Conservation (phyloP, 345 rosid genomes). For the Dovyalis caffra region DNA sequence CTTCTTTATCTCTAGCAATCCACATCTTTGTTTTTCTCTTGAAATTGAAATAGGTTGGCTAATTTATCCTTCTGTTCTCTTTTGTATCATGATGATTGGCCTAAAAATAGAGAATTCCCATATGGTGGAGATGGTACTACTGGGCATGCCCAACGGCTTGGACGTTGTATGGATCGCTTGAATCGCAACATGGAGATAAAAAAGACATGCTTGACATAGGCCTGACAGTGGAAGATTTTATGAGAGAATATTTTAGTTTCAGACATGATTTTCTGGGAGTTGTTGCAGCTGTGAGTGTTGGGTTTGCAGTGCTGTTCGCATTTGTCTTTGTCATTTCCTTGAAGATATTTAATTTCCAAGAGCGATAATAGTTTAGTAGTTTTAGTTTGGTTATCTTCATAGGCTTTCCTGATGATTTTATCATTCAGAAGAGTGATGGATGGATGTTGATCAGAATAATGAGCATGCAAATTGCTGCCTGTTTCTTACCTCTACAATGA, state of each 20-base stretch:
- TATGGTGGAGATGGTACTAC: slow-evolving; percentile 32
- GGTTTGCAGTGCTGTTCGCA: neutral
- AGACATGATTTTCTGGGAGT: slow-evolving; percentile 25
- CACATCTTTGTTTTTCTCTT: no score
- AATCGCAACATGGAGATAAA: slow-evolving; percentile 13
- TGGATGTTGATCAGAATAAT: no score
- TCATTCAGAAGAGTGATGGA: no score
- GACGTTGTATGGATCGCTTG: slow-evolving; percentile 23
- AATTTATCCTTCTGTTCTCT: neutral
- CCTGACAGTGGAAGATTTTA: neutral
- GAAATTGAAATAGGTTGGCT: no score
- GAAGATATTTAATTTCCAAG: slow-evolving; percentile 21
- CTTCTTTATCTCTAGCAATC: no score
- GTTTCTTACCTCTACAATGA: no score
- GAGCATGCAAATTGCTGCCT: no score
- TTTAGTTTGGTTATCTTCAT: no score
- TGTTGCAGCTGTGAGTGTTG: no score
- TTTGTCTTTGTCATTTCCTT: slow-evolving; percentile 13
- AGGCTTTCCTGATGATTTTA: no score
- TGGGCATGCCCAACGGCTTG: slow-evolving; percentile 21
- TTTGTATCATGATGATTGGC: neutral
- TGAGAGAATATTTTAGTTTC: slow-evolving; percentile 8
- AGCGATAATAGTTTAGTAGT: neutral
- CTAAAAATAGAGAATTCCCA: slow-evolving; percentile 18
- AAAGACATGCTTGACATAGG: neutral